A percentile compares a stretch with the other conserved stretches of the same genome.
phyloP scores from a whole-genome alignment of 78 protist species.

The Carpediemonas membranifera region DNA sequence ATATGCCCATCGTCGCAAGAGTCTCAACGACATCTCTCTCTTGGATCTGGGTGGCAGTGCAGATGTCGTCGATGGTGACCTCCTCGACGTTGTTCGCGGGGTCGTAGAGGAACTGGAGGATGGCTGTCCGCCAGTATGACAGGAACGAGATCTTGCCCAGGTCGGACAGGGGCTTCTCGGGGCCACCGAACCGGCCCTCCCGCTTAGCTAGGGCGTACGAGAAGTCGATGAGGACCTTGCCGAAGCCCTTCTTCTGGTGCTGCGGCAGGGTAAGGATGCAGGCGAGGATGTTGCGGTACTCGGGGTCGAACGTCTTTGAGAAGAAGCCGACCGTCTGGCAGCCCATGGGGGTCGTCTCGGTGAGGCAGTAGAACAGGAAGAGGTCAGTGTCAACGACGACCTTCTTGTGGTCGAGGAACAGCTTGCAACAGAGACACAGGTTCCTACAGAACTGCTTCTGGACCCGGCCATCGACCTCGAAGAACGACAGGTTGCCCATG shows the following conservation, averaged over 20 bases:
- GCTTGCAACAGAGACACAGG: slow-evolving; percentile 1
- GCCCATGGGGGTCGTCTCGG: neutral
- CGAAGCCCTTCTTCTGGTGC: neutral
- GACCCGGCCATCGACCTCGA: slow-evolving; percentile 17
- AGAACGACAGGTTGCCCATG: slow-evolving; percentile 4
- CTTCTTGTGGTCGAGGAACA: slow-evolving; percentile 13
- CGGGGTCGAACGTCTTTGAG: neutral
- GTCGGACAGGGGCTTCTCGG: slow-evolving; percentile 17
- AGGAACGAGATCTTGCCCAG: neutral
- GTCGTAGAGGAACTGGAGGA: slow-evolving; percentile 26
- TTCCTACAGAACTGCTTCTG: neutral
- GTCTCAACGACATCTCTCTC: slow-evolving; percentile 58
- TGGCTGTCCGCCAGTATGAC: slow-evolving; percentile 59
- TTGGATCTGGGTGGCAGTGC: slow-evolving; percentile 2
- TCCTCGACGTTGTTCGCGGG: slow-evolving; percentile 5
- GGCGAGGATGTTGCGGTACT: neutral
- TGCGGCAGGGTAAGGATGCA: neutral
- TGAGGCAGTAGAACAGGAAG: neutral
- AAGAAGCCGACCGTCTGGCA: neutral
- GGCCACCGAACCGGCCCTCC: slow-evolving; percentile 2
- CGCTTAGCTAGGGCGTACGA: neutral
- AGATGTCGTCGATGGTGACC: slow-evolving; percentile 14
- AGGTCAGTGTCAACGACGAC: neutral
- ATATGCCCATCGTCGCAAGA: too few species aligned
- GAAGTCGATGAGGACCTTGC: neutral